phyloP scores from a whole-genome alignment of 768 basidiomycete species.

The Epithele typhae region DNA sequence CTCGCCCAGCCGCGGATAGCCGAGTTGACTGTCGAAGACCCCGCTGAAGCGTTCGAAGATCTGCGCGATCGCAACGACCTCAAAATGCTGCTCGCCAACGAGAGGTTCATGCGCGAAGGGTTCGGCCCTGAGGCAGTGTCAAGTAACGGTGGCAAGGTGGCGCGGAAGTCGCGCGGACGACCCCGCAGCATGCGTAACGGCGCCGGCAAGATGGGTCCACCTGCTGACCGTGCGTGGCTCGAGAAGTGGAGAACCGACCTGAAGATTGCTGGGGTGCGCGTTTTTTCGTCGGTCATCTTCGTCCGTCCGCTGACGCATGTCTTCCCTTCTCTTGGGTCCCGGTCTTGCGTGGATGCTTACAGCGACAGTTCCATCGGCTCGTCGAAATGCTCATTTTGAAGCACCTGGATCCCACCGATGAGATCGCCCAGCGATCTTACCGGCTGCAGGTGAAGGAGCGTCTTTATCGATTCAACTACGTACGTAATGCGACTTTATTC shows the following conservation, averaged over 20 bases:
- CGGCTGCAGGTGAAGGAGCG: slow-evolving; percentile 93
- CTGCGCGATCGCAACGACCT: slow-evolving; percentile 91
- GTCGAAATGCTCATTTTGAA: slow-evolving; percentile 77
- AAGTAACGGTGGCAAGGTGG: slow-evolving; percentile 13
- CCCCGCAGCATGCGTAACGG: slow-evolving; percentile 9
- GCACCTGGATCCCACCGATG: slow-evolving; percentile 60
- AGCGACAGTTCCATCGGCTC: slow-evolving; percentile 93
- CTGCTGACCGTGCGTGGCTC: slow-evolving; percentile 69
- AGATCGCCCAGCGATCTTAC: slow-evolving; percentile 55
- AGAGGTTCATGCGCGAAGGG: slow-evolving; percentile 67
- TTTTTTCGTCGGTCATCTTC: neutral
- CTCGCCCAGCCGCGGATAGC: slow-evolving; percentile 62
- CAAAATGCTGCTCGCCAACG: slow-evolving; percentile 61
- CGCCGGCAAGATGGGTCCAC: slow-evolving; percentile 68
- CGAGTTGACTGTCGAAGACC: slow-evolving; percentile 97
- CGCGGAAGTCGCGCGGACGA: slow-evolving; percentile 4
- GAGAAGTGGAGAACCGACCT: slow-evolving; percentile 78
- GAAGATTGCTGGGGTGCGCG: slow-evolving; percentile 82
- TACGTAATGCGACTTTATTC: slow-evolving; percentile 36
- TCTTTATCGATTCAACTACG: slow-evolving; percentile 92
- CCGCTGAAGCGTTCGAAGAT: slow-evolving; percentile 97
- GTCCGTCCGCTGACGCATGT: neutral
- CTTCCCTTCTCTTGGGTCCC: neutral
- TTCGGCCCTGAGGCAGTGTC: slow-evolving; percentile 40
- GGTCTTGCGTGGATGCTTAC: slow-evolving; percentile 5